Conservation (phyloP, 495 filamentous ascomycete genomes). For the Penicillium manginii region DNA sequence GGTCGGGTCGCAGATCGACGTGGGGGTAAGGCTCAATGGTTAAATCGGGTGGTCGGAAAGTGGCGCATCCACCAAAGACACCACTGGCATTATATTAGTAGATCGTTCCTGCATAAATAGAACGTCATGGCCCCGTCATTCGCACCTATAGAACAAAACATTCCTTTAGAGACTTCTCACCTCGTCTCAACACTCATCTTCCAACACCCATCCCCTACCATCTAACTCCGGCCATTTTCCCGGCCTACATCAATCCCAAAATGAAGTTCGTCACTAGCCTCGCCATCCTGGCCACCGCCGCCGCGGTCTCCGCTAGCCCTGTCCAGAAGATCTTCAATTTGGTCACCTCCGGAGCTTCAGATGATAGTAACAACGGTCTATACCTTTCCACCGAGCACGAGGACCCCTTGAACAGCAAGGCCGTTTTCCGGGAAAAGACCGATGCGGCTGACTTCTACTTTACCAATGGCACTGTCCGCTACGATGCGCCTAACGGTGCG, state of each 20-base stretch:
- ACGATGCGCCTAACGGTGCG: slow-evolving; percentile 11
- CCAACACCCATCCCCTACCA: background rate
- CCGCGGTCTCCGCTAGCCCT: slow-evolving; percentile 20
- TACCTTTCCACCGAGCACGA: slow-evolving; percentile 21
- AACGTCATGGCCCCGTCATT: slow-evolving; percentile 6
- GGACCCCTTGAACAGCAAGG: slow-evolving; percentile 25
- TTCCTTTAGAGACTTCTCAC: background rate
- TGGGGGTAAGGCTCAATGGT: background rate
- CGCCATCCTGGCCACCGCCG: slow-evolving; percentile 21
- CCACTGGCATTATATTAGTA: too few species aligned
- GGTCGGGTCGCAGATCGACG: slow-evolving; percentile 1
- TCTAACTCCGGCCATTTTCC: background rate
- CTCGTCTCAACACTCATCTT: background rate
- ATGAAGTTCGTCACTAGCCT: slow-evolving; percentile 28
- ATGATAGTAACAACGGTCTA: slow-evolving; percentile 18
- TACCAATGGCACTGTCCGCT: slow-evolving; percentile 21
- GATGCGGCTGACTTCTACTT: slow-evolving; percentile 22
- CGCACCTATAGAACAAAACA: background rate
- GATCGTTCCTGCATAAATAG: slow-evolving; percentile 5
- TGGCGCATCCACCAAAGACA: background rate
- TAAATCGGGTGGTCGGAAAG: background rate
- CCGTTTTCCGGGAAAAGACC: slow-evolving; percentile 18
- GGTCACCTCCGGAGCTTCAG: slow-evolving; percentile 20
- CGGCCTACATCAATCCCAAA: slow-evolving; percentile 12
- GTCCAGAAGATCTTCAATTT: slow-evolving; percentile 27